Evolutionary conservation across 2,329 filamentous ascomycete genomes (phyloP), one percentile per base, ranked within the genome.

Genomic region (Lojkania enalia): DNA sequence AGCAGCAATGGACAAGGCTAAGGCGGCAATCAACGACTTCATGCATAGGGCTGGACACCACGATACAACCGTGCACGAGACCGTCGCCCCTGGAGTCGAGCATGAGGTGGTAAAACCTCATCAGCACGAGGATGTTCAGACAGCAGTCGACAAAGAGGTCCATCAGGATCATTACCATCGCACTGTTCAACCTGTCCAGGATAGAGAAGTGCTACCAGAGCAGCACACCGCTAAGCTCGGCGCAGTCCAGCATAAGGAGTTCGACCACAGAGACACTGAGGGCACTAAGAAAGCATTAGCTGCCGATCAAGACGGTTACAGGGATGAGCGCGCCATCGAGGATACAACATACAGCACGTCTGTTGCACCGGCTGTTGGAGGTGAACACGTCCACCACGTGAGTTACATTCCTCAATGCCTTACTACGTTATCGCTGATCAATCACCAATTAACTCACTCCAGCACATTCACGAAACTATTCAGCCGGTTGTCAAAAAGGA

Each of bases 151-250:
- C 61, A 80, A 79, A 54, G 85, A 88, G 57, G 73, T 87, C 3
- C 84, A 88, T 61, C 85, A 87, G 63, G 82, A 88, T 47, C 85
- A 88, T 57, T 82, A 87, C 64, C 84, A 88, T 65, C 86, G 83
- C 35, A 83, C 82, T 0, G 72, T 88, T 1, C 85, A 88, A 69
- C 85, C 85, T 0, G 70, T 89, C 18, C 45, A 72, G 14, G 74
- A 82, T 55, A 69, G 75, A 51, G 80, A 80, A 58, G 74, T 75
- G 7, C 67, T 78, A 0, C 81, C 84, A 0, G 85, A 87, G 67
- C 71, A 83, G 64, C 85, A 88, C 61, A 71, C 73, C 15, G 78
- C 85, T 64, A 81, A 84, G 27, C 61, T 84, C 13, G 71, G 73
- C 2, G 75, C 75, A 2, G 79, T 85, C 0, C 77, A 87, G 67